Base-by-base conservation (phyloP, 805 yeast genomes). In the Saccharomycopsis sp. region DNA sequence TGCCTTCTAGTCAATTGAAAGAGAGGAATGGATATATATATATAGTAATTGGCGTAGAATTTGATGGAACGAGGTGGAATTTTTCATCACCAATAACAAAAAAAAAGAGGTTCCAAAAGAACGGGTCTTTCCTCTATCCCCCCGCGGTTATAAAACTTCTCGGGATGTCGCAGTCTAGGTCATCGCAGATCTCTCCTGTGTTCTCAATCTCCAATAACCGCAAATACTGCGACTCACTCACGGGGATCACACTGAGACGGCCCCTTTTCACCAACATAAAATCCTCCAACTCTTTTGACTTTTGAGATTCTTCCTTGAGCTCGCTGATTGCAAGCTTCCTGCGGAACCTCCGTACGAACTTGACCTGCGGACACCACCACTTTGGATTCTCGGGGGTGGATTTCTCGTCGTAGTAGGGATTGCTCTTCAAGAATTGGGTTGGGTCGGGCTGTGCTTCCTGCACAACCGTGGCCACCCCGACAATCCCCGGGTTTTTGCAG, bases 321-420 rank as follows among this genome's bases (percentile, higher is more conserved):
- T 69, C 72, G 1, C 52, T 54, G 29, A 74, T 52, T 5, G 65
- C 42, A 2, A 71, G 48, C 39, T 70, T 64, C 6, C 72, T 61
- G 39, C 60, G 55, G 18, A 75, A 53, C 20, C 72, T 54, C 43
- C 71, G 56, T 20, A 54, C 50, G 49, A 69, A 72, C 30, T 51
- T 52, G 15, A 74, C 71, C 36, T 69, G 71, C 3, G 73, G 75
- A 56, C 75, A 72, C 67, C 74, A 72, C 80, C 80, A 74, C 42
- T 64, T 57, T 5, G 77, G 77, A 7, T 49, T 50, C 10, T 63
- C 68, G 18, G 34, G 38, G 1, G 62, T 54, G 0, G 72, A 56
- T 48, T 69, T 71, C 0, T 73, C 42, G 49, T 73, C 80, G 48
- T 55, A 74, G 46, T 73, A 71, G 3, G 68, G 61, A 26, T 67